Evolutionary conservation across 805 yeast species (phyloP).

Genomic region (Hemisphaericaspora nanyangensis): DNA sequence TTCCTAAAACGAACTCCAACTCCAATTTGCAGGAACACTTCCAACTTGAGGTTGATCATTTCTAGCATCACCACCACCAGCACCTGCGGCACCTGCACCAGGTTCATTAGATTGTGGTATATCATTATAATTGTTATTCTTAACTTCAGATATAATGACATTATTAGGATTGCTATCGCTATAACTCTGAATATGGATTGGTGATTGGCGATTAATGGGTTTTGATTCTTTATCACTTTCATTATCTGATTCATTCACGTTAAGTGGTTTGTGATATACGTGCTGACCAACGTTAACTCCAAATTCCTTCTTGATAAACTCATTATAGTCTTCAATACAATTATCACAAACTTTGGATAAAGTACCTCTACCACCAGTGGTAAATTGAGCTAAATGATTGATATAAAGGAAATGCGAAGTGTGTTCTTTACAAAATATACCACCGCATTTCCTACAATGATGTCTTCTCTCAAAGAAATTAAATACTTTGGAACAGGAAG

Average conservation of each 20-base stretch:
- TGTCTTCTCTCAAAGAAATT: slow-evolving; percentile 77
- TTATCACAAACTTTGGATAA: slow-evolving; percentile 66
- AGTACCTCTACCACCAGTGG: slow-evolving; percentile 65
- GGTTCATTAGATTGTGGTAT: slow-evolving; percentile 1
- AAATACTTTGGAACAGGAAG: slow-evolving; percentile 58
- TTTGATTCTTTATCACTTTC: too few species aligned
- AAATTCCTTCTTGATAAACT: slow-evolving; percentile 39
- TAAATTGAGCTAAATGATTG: slow-evolving; percentile 57
- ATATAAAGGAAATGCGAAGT: slow-evolving; percentile 53
- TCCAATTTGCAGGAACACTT: slow-evolving; percentile 73
- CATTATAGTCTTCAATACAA: slow-evolving; percentile 62
- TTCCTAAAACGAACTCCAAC: slow-evolving; percentile 72
- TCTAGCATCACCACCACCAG: slow-evolving; percentile 34
- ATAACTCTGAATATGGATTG: not conserved
- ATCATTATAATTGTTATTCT: not conserved
- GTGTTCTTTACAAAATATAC: slow-evolving; percentile 70
- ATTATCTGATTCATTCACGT: not conserved
- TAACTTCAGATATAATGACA: not conserved
- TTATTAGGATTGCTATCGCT: not conserved
- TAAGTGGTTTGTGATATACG: not conserved
- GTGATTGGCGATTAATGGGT: too few species aligned
- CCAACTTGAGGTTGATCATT: slow-evolving; percentile 29
- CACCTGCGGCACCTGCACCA: slow-evolving; percentile 17
- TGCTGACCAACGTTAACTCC: slow-evolving; percentile 15
- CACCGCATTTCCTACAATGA: slow-evolving; percentile 85